Percentiles rank a stretch among this genome's conserved stretches.
phyloP scores from a whole-genome alignment of 2,329 filamentous ascomycete genomes.

The Annulohypoxylon truncatum region DNA sequence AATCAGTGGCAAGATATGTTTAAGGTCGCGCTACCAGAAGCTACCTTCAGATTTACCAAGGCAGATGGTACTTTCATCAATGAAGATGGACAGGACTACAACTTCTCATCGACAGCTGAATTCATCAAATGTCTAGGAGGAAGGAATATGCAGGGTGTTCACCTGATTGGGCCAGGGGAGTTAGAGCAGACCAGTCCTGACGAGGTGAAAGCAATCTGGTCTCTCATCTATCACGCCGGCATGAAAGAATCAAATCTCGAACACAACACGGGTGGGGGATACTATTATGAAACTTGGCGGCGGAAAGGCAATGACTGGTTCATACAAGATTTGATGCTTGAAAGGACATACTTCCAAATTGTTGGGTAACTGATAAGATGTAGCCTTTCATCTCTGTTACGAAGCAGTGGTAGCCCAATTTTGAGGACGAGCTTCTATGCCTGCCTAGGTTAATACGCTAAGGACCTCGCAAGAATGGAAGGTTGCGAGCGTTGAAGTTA shows the following conservation, averaged over 20 bases:
- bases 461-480: too few relatives aligned
- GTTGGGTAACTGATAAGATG: not conserved
- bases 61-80: conserved; percentile 3
- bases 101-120: not conserved
- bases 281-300: conserved; percentile 21
- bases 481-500: conserved; percentile 3
- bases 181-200: conserved; percentile 8
- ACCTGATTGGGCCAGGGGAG: conserved; percentile 1
- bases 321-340: not conserved
- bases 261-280: conserved; percentile 7
- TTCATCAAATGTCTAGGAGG: conserved; percentile 2
- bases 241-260: not conserved
- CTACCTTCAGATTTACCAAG: not conserved
- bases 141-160: not conserved
- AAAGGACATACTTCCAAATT: conserved; percentile 5
- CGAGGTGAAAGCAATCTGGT: conserved; percentile 18
- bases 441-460: too few relatives aligned
- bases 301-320: conserved; percentile 16
- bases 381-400: too few relatives aligned
- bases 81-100: not conserved
- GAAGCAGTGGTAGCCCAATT: too few relatives aligned
- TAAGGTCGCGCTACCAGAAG: conserved; percentile 9
- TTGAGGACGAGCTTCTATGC: too few relatives aligned
- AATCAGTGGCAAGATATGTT: conserved; percentile 10
- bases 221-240: not conserved